phyloP scores from a whole-genome alignment of 345 rosid genomes.

The Cardamine occulta region DNA sequence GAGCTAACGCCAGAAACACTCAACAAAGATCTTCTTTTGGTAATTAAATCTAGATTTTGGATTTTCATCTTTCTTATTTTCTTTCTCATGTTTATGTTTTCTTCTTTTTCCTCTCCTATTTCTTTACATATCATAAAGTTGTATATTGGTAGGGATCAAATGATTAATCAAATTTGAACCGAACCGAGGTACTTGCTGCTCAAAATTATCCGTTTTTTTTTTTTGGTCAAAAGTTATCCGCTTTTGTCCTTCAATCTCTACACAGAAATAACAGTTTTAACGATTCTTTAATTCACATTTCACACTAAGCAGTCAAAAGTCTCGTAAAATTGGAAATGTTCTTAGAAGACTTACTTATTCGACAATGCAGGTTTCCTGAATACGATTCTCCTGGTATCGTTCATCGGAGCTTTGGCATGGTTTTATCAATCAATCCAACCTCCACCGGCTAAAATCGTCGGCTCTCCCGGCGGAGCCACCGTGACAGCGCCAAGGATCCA shows the following conservation, averaged over 20 bases:
- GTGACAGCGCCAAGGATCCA: conserved; percentile 52
- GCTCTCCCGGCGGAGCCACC: conserved; percentile 50
- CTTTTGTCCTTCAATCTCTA: no score
- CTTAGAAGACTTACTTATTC: conserved; percentile 13
- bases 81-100: neutral
- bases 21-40: conserved; percentile 31
- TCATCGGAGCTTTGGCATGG: conserved; percentile 50
- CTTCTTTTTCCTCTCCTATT: no score
- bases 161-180: no score
- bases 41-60: neutral
- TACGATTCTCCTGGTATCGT: conserved; percentile 35
- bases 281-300: no score
- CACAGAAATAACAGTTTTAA: no score
- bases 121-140: no score
- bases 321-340: neutral
- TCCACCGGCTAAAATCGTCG: conserved; percentile 49
- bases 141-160: no score
- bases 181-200: no score
- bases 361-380: conserved; percentile 23
- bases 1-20: conserved; percentile 28
- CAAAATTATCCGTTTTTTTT: no score
- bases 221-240: no score
- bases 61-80: neutral
- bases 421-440: conserved; percentile 52
- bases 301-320: no score